A percentile compares a stretch with the other conserved stretches of the same genome.
Conservation (phyloP, 148 eudicot species). For the Mesembryanthemum crystallinum region DNA sequence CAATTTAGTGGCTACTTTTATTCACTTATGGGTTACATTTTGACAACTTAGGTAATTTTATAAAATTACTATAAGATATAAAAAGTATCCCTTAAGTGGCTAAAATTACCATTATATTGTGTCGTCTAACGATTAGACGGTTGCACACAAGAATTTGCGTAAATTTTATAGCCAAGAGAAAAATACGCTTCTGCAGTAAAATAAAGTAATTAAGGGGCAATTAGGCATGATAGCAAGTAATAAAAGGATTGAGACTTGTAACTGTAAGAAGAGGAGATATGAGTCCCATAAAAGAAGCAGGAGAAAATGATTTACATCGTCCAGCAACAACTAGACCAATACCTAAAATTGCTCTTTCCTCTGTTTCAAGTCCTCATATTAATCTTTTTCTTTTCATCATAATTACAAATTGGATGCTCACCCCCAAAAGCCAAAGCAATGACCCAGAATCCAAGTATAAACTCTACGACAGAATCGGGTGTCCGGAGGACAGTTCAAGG, state of each 20-base stretch:
- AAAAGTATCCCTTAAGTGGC: no score
- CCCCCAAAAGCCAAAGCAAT: conserved; percentile 12
- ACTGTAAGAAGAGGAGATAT: conserved; percentile 1
- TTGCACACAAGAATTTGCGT: no score
- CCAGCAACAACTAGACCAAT: conserved; percentile 19
- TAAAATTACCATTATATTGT: no score
- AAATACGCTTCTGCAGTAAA: no score
- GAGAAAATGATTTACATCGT: conserved; percentile 29
- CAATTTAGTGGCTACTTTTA: no score
- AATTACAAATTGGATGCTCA: conserved; percentile 33
- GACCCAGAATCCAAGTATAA: background rate
- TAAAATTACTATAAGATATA: no score
- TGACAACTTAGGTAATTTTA: no score
- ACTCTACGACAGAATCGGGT: background rate
- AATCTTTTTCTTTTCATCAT: conserved; percentile 19
- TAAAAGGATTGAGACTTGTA: background rate
- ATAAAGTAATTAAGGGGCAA: no score
- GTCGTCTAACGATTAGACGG: no score
- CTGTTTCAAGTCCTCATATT: conserved; percentile 1
- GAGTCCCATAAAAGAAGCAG: conserved; percentile 3
- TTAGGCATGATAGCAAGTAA: no score
- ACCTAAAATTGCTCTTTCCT: conserved; percentile 18
- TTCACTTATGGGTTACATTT: no score
- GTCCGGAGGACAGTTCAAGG: conserved; percentile 52
- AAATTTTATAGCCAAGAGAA: no score